Conservation (phyloP, 208 protist species). For the Trypanosoma boissoni region DNA sequence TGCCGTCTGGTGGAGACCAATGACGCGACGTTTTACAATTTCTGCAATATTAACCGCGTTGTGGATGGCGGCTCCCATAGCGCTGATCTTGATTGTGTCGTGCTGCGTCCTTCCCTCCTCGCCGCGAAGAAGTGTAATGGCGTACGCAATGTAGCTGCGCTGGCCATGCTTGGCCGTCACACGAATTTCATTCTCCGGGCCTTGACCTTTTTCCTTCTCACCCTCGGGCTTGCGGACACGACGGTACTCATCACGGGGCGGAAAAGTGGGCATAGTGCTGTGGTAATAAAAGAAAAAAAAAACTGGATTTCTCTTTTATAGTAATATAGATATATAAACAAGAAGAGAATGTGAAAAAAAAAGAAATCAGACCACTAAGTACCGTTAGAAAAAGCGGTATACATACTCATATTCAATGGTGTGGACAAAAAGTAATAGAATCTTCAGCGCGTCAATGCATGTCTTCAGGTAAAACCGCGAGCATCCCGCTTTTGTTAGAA, state of each 20-base stretch:
- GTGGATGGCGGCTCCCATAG: slow-evolving; percentile 88
- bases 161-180: slow-evolving; percentile 74
- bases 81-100: slow-evolving; percentile 88
- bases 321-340: slow-evolving; percentile 8
- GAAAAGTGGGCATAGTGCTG: slow-evolving; percentile 38
- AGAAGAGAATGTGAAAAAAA: slow-evolving; percentile 9
- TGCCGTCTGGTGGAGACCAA: slow-evolving; percentile 90
- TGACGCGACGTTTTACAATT: slow-evolving; percentile 90
- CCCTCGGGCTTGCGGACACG: slow-evolving; percentile 51
- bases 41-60: slow-evolving; percentile 92
- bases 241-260: slow-evolving; percentile 73
- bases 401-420: too few species aligned
- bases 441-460: too few species aligned
- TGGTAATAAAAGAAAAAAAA: background rate
- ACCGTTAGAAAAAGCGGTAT: too few species aligned
- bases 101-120: slow-evolving; percentile 79
- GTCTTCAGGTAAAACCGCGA: too few species aligned
- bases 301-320: too few species aligned
- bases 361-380: background rate
- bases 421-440: too few species aligned
- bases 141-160: slow-evolving; percentile 89
- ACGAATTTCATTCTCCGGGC: slow-evolving; percentile 86
- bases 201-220: slow-evolving; percentile 52
- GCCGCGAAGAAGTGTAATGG: slow-evolving; percentile 81
- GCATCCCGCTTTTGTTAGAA: too few species aligned